phyloP scores from a whole-genome alignment of 75 land plant species.

The Isoetes taiwanensis region DNA sequence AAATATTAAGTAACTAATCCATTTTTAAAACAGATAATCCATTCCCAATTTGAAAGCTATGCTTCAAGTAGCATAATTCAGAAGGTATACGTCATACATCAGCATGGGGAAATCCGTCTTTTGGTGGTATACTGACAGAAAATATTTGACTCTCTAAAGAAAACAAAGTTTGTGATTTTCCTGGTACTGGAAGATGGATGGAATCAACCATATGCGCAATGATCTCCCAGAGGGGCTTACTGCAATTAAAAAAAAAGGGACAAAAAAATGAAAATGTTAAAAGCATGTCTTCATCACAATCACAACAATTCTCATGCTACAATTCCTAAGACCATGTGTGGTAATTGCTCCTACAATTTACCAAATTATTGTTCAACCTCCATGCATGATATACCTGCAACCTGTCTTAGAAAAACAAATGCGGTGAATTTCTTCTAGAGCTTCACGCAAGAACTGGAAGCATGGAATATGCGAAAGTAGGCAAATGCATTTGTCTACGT shows the following conservation, averaged over 20 bases:
- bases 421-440: constrained; percentile 66
- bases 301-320: too few relatives aligned
- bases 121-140: constrained; percentile 68
- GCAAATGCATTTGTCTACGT: constrained; percentile 95
- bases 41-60: background rate
- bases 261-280: too few relatives aligned
- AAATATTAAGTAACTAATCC: too few relatives aligned
- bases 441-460: constrained; percentile 54
- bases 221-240: constrained; percentile 90
- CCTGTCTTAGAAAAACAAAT: constrained; percentile 81
- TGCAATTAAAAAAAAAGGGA: constrained; percentile 22
- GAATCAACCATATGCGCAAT: constrained; percentile 61
- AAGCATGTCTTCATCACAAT: too few relatives aligned
- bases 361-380: too few relatives aligned
- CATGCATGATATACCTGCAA: constrained; percentile 67
- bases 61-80: background rate
- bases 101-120: constrained; percentile 85
- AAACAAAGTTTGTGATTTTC: constrained; percentile 60
- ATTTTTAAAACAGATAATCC: background rate
- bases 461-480: constrained; percentile 77
- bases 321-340: too few relatives aligned
- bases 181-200: constrained; percentile 82
- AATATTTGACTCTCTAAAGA: constrained; percentile 69
- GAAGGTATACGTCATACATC: constrained; percentile 41
- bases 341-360: too few relatives aligned